These are phyloP conservation scores for Prunus mume DNA, from an alignment of 306 rosid species.

Conservation along the genomic window DNA sequence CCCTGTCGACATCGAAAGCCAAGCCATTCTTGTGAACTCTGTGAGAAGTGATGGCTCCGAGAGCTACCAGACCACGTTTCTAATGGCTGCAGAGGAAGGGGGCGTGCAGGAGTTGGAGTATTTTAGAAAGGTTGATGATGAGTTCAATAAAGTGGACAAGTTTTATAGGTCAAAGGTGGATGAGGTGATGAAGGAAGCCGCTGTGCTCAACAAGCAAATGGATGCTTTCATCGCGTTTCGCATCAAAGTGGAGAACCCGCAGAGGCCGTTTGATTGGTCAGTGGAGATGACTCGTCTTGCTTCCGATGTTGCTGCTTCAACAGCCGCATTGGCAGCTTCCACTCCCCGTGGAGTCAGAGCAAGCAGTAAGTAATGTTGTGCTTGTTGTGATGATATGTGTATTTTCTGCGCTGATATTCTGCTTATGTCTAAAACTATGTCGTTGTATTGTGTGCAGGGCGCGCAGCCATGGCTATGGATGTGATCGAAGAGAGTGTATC, in stretches of 20 bases:
- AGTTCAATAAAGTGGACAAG: slow-evolving; percentile 59
- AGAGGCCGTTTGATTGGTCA: slow-evolving; percentile 27
- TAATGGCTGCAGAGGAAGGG: slow-evolving; percentile 56
- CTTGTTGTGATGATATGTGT: too few species aligned
- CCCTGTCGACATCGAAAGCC: slow-evolving; percentile 51
- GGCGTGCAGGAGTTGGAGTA: slow-evolving; percentile 55
- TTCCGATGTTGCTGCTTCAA: slow-evolving; percentile 47
- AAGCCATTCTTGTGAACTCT: slow-evolving; percentile 47
- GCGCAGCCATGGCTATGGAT: slow-evolving; percentile 35
- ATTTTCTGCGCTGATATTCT: neutral
- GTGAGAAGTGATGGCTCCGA: slow-evolving; percentile 26
- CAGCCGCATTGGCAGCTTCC: slow-evolving; percentile 46
- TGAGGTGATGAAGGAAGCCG: slow-evolving; percentile 63
- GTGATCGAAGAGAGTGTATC: slow-evolving; percentile 39
- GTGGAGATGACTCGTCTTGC: slow-evolving; percentile 57
- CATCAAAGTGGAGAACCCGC: slow-evolving; percentile 60
- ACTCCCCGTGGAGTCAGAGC: slow-evolving; percentile 38
- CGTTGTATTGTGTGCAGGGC: slow-evolving; percentile 30
- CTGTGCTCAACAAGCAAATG: slow-evolving; percentile 59
- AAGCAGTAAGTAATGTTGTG: slow-evolving; percentile 26
- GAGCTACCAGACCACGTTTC: slow-evolving; percentile 46
- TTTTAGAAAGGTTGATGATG: slow-evolving; percentile 51
- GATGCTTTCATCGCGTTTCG: slow-evolving; percentile 67
- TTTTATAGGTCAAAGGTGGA: slow-evolving; percentile 49
- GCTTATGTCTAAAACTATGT: neutral